phyloP scores from a whole-genome alignment of 1,284 basidiomycete genomes.

The Albatrellus sp. region DNA sequence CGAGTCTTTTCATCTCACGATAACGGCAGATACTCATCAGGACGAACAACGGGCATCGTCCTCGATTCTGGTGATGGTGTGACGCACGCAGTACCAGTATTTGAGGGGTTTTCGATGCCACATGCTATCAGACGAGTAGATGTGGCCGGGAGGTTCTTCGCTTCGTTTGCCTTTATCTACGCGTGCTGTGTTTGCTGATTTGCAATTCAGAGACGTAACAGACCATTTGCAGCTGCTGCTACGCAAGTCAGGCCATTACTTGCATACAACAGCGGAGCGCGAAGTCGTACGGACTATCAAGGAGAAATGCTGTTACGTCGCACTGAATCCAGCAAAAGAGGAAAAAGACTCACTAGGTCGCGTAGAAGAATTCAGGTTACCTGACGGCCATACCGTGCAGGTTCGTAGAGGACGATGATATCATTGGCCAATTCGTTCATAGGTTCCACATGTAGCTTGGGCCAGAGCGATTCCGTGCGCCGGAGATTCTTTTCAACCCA shows the following conservation, averaged over 20 bases:
- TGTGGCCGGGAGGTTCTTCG: conserved; percentile 75
- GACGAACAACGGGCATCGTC: conserved; percentile 97
- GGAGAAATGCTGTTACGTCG: conserved; percentile 95
- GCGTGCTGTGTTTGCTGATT: background rate
- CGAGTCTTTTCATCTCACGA: conserved; percentile 2
- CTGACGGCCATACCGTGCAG: conserved; percentile 90
- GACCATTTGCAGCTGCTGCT: conserved; percentile 91
- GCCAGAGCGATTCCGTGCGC: conserved; percentile 90
- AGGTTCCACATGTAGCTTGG: conserved; percentile 53
- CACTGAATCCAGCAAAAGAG: conserved; percentile 84
- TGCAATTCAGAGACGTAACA: conserved; percentile 72
- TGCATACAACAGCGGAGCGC: conserved; percentile 94
- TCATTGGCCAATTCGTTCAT: conserved; percentile 6
- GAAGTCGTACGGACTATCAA: conserved; percentile 98
- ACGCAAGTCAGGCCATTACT: conserved; percentile 88
- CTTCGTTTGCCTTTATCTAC: background rate
- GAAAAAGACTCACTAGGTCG: conserved; percentile 80
- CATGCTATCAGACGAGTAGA: conserved; percentile 95
- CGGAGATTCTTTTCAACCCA: conserved; percentile 97
- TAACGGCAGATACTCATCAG: conserved; percentile 95
- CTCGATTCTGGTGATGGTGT: conserved; percentile 98
- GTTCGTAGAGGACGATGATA: conserved; percentile 29
- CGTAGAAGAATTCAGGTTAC: conserved; percentile 85
- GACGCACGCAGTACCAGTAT: conserved; percentile 97
- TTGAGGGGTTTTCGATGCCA: conserved; percentile 98